phyloP scores from a whole-genome alignment of 805 yeast species.

The Vanderwaltozyma polyspora region DNA sequence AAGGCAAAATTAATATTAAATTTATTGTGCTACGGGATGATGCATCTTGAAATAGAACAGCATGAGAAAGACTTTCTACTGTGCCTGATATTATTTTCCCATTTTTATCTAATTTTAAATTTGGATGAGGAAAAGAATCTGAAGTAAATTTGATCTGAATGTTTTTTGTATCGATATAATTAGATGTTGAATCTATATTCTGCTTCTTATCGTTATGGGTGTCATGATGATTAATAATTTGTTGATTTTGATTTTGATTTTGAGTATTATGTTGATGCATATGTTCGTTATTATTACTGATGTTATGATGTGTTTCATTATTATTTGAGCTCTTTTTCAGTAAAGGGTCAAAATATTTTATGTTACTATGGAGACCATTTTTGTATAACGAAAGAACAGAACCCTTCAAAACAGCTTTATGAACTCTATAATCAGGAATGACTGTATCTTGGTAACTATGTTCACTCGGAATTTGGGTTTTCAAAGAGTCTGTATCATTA shows the following conservation, averaged over 20 bases:
- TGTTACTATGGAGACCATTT: constrained; percentile 37
- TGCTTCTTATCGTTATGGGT: not conserved
- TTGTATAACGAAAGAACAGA: constrained; percentile 52
- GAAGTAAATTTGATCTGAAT: not conserved
- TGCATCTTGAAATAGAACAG: constrained; percentile 37
- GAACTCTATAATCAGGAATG: constrained; percentile 32
- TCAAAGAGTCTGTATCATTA: not conserved
- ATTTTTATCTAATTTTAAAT: constrained; percentile 37
- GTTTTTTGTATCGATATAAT: not conserved
- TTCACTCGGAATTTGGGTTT: not conserved
- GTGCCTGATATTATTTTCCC: constrained; percentile 44
- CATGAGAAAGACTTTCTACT: constrained; percentile 67
- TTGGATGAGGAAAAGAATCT: constrained; percentile 47
- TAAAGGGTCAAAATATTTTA: constrained; percentile 31
- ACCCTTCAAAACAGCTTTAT: constrained; percentile 61
- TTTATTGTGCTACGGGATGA: constrained; percentile 18
- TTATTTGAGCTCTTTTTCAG: not conserved
- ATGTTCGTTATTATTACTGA: not conserved
- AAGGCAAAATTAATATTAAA: constrained; percentile 42
- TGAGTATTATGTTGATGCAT: not conserved
- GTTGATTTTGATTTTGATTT: not conserved
- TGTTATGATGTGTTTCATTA: not conserved
- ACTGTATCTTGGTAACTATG: constrained; percentile 4
- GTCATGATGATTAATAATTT: too few species aligned
- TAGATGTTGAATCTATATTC: not conserved